Evolutionary conservation across 225 moss, liverwort and hornwort species (phyloP), one percentile per base, ranked within the genome.

Genomic region (Pseudisothecium myosuroides): DNA sequence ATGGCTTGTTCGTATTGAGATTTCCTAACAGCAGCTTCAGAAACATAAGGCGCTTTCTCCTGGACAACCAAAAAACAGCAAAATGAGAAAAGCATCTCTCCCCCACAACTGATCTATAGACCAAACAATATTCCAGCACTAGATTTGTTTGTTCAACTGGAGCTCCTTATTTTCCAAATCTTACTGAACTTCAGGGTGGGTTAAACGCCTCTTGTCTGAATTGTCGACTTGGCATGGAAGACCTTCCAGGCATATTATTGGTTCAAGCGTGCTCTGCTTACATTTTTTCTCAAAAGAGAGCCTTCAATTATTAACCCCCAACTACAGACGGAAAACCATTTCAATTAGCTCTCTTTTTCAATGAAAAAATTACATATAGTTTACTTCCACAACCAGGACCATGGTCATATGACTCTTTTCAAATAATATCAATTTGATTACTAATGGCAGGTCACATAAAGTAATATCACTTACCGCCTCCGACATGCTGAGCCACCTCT

Each of bases 1-100:
- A 95, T 88, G 62, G 92, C 95, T 91, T 90, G 89, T 85, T 94
- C 95, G 76, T 95, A 95, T 50, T 90, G 84, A 59, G 85, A 82
- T 88, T 94, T 95, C 88, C 93, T 93, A 66, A 88, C 89, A 73
- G 90, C 90, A 71, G 89, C 94, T 61, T 90, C 94, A 54, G 92
- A 92, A 86, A 87, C 23, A 54, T 93, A 95, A 87, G 94, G 94
- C 66, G 91, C 90, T 93, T 95, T 95, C 85, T 94, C 94, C 94
- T 95, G 90, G 69, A 90, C 60, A 81, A 87, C 21, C 82, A 79
- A 63, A 89, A 58, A 88, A 12, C 87, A 83, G 56, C 49, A 85
- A 49, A 54, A 87, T 81, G 22, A 58, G 16, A 63, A 76, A 85
- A 74, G 26, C 31, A 77, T 54, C 41, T 43, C 61, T n/a, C 29